Conservation (phyloP, 441 rosid species). For the Metrosideros polymorpha region DNA sequence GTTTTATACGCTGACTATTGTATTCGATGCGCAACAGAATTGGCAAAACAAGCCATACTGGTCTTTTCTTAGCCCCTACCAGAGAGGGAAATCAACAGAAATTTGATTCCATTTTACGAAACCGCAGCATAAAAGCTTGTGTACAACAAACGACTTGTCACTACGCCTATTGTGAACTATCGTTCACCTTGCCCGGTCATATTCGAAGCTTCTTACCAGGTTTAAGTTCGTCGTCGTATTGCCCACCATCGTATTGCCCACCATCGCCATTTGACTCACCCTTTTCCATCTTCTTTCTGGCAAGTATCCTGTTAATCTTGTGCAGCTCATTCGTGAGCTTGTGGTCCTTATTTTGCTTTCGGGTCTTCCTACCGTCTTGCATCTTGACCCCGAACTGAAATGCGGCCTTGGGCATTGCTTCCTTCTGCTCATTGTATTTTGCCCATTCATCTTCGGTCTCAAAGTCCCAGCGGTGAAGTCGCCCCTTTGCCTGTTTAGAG, state of each 20-base stretch:
- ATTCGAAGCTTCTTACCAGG: constrained; percentile 57
- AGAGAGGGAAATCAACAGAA: neutral
- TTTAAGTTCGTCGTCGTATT: constrained; percentile 40
- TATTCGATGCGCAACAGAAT: neutral
- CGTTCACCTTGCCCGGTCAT: neutral
- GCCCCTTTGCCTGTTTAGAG: constrained; percentile 80
- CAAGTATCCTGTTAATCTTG: constrained; percentile 78
- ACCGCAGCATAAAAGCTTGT: neutral
- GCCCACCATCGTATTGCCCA: constrained; percentile 17
- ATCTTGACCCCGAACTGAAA: constrained; percentile 97
- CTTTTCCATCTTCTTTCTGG: constrained; percentile 82
- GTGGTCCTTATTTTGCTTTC: constrained; percentile 95
- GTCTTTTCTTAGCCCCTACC: neutral
- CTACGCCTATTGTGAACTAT: neutral
- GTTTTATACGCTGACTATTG: neutral
- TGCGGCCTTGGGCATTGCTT: constrained; percentile 98
- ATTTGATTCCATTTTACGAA: neutral
- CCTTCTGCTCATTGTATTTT: constrained; percentile 90
- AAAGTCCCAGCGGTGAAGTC: constrained; percentile 92
- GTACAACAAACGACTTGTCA: neutral
- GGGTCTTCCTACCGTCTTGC: constrained; percentile 94
- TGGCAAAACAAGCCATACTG: neutral
- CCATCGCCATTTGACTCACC: constrained; percentile 26
- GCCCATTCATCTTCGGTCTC: constrained; percentile 98
- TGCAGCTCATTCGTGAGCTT: constrained; percentile 82